Conservation (phyloP, 148 eudicot species). For the Dysphania ambrosioides region DNA sequence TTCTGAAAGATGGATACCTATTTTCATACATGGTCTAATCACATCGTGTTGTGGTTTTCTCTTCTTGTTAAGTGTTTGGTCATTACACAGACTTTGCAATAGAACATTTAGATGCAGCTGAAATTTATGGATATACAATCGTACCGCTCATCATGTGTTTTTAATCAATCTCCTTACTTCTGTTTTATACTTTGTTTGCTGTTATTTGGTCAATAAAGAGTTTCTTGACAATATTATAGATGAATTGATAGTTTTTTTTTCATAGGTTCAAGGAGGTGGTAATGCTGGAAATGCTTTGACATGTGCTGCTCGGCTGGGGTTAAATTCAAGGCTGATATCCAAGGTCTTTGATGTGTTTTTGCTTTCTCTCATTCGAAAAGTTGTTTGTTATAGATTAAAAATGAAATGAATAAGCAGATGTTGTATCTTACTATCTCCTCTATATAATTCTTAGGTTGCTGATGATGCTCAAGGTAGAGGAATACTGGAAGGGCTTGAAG, state of each 20-base stretch:
- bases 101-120: background rate
- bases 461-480: conserved; percentile 91
- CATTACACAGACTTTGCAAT: background rate
- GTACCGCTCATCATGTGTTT: background rate
- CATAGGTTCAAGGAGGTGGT: conserved; percentile 80
- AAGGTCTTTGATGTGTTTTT: conserved; percentile 43
- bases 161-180: background rate
- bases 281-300: conserved; percentile 82
- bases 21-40: background rate
- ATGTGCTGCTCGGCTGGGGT: conserved; percentile 72
- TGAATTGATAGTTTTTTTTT: conserved; percentile 14
- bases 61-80: background rate
- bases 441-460: conserved; percentile 54
- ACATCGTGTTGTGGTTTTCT: background rate
- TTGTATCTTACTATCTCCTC: background rate
- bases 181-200: background rate
- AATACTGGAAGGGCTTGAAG: conserved; percentile 71
- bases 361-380: background rate
- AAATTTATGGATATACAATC: background rate
- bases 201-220: background rate
- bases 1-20: background rate
- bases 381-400: background rate
- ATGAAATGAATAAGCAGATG: too few species aligned
- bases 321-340: conserved; percentile 61
- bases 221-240: background rate